A percentile compares a stretch with the other conserved stretches of the same genome.
Conservation (phyloP, 2,329 filamentous ascomycete genomes). For the Beauveria pseudobassiana region DNA sequence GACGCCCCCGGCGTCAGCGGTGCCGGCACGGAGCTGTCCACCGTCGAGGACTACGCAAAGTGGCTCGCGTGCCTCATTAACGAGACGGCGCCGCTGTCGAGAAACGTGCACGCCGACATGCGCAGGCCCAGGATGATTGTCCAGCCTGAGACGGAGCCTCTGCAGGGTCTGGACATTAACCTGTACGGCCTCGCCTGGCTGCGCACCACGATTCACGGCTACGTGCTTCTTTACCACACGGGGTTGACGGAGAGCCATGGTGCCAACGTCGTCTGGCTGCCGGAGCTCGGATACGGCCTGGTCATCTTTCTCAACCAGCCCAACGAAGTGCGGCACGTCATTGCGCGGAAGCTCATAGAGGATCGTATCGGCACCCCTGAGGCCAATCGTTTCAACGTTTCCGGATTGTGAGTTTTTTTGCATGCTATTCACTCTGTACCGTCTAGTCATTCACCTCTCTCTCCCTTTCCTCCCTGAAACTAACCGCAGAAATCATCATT, state of each 20-base stretch:
- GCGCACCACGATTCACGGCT: constrained; percentile 19
- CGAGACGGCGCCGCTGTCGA: constrained; percentile 18
- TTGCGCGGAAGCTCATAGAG: constrained; percentile 24
- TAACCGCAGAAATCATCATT: neutral
- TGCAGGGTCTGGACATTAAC: neutral
- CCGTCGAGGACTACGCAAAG: constrained; percentile 40
- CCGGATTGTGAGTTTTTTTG: constrained; percentile 16
- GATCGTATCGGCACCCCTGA: constrained; percentile 21
- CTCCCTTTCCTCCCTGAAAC: neutral
- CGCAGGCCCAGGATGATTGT: constrained; percentile 20
- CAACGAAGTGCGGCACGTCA: constrained; percentile 22
- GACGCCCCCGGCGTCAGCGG: constrained; percentile 26
- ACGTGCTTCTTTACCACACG: constrained; percentile 22
- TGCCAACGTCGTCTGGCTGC: constrained; percentile 25
- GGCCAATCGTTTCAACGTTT: constrained; percentile 16
- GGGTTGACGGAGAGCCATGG: constrained; percentile 22
- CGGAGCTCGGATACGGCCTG: constrained; percentile 24
- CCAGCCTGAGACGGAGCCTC: constrained; percentile 20
- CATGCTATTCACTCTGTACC: neutral
- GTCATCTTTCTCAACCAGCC: constrained; percentile 34
- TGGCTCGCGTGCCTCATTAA: constrained; percentile 44
- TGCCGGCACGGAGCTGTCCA: constrained; percentile 36
- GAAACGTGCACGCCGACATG: constrained; percentile 21
- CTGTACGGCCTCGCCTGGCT: constrained; percentile 25
- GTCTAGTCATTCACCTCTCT: too few species aligned